Conservation (phyloP, 208 protist genomes). For the Angomonas desouzai region DNA sequence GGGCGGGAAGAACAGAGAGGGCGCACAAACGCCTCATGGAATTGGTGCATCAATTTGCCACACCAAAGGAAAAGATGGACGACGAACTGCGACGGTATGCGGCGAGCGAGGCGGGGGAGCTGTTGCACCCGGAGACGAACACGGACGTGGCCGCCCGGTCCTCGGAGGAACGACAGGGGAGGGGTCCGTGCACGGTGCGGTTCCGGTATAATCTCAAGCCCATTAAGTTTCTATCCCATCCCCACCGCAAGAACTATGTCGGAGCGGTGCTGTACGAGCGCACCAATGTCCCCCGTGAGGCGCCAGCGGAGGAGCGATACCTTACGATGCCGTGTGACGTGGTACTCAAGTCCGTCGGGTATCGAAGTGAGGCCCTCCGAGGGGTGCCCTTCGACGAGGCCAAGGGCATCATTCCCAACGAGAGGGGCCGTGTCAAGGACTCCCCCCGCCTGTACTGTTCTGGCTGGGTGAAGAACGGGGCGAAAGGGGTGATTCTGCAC, state of each 20-base stretch:
- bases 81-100: constrained; percentile 17
- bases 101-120: constrained; percentile 20
- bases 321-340: constrained; percentile 78
- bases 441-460: constrained; percentile 80
- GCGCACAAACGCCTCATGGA: constrained; percentile 83
- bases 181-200: constrained; percentile 53
- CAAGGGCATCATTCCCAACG: constrained; percentile 66
- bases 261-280: constrained; percentile 73
- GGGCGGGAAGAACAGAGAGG: constrained; percentile 33
- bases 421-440: constrained; percentile 58
- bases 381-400: constrained; percentile 75
- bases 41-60: constrained; percentile 46
- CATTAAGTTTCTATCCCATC: constrained; percentile 54
- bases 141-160: background rate
- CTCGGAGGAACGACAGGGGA: constrained; percentile 6
- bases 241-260: constrained; percentile 39
- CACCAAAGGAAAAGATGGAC: constrained; percentile 14
- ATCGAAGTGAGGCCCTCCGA: constrained; percentile 40
- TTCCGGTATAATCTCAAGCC: constrained; percentile 75
- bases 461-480: constrained; percentile 91
- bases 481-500: constrained; percentile 87
- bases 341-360: constrained; percentile 85
- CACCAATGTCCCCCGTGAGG: constrained; percentile 19
- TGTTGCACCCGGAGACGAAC: constrained; percentile 16
- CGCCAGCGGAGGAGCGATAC: constrained; percentile 21